A percentile compares a stretch with the other conserved stretches of the same genome.
Conservation (phyloP, 345 rosid genomes). For the Abelmoschus esculentus region DNA sequence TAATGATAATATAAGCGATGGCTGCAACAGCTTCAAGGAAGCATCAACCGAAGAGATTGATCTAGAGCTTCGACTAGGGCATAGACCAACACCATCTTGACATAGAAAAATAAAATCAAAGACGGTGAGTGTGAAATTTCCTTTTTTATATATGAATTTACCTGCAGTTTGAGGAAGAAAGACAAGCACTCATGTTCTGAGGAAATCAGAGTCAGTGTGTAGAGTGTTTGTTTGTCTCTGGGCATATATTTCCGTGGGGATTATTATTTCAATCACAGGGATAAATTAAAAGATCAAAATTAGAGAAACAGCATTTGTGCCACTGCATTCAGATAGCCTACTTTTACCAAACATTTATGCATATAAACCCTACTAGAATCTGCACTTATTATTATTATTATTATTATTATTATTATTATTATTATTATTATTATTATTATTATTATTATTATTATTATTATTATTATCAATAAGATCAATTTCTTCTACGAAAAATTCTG, state of each 20-base stretch:
- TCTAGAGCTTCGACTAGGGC: constrained; percentile 88
- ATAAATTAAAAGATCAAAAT: too few species aligned
- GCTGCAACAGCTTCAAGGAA: constrained; percentile 18
- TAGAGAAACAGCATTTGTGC: too few species aligned
- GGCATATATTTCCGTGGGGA: constrained; percentile 42
- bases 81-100: constrained; percentile 23
- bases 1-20: not conserved
- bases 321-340: too few species aligned
- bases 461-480: too few species aligned
- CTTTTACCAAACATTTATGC: too few species aligned
- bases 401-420: too few species aligned
- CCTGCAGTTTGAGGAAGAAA: not conserved
- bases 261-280: constrained; percentile 21
- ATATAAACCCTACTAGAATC: too few species aligned
- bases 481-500: too few species aligned
- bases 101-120: not conserved
- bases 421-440: too few species aligned
- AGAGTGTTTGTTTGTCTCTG: constrained; percentile 12
- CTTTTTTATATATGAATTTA: not conserved
- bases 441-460: too few species aligned
- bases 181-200: constrained; percentile 18
- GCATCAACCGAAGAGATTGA: constrained; percentile 56
- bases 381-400: too few species aligned
- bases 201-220: constrained; percentile 18
- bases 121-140: constrained; percentile 18